Conservation (phyloP, 2,329 filamentous ascomycete genomes). For the Parasarocladium wereldwijsianum region DNA sequence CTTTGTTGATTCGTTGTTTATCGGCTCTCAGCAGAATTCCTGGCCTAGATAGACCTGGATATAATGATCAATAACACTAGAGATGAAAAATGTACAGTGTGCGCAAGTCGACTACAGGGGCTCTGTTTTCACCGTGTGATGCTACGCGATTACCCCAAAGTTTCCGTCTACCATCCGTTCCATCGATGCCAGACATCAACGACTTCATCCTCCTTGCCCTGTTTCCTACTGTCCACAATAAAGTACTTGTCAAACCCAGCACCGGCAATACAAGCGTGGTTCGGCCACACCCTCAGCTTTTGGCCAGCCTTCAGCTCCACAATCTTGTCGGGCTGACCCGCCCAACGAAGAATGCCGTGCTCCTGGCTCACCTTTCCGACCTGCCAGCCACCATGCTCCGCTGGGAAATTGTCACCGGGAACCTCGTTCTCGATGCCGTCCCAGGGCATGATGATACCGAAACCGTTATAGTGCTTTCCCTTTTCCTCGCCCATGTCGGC, state of each 20-base stretch:
- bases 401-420: constrained; percentile 24
- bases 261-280: constrained; percentile 63
- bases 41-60: too few relatives aligned
- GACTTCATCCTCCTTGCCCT: constrained; percentile 39
- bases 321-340: constrained; percentile 25
- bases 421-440: constrained; percentile 17
- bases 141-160: too few relatives aligned
- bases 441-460: constrained; percentile 54
- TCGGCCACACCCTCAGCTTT: constrained; percentile 56
- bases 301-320: constrained; percentile 43
- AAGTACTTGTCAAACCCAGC: constrained; percentile 56
- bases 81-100: too few relatives aligned
- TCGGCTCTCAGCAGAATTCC: too few relatives aligned
- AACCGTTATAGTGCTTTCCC: constrained; percentile 43
- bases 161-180: constrained; percentile 61
- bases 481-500: constrained; percentile 25
- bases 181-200: constrained; percentile 63
- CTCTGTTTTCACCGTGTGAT: too few relatives aligned
- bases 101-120: too few relatives aligned
- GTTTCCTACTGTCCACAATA: constrained; percentile 49
- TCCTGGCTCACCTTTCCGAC: constrained; percentile 61
- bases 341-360: constrained; percentile 55
- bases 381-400: constrained; percentile 39
- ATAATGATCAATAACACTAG: too few relatives aligned
- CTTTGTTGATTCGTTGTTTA: too few relatives aligned